Evolutionary conservation across 2,329 filamentous ascomycete species (phyloP).

Genomic region (Diaporthe citri): DNA sequence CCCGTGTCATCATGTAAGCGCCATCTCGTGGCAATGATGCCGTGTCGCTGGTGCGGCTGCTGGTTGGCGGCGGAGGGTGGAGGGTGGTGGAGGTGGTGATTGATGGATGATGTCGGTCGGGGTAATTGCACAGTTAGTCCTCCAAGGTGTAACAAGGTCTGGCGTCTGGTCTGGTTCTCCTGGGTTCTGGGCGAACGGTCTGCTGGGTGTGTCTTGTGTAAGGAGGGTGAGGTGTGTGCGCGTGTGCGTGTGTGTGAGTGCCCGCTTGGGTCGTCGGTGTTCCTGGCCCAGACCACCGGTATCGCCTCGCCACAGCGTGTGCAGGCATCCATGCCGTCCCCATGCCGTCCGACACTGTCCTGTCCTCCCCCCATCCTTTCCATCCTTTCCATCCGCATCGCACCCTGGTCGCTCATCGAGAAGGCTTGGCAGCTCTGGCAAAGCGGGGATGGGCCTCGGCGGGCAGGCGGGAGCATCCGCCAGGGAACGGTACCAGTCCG

Average conservation of each 20-base stretch:
- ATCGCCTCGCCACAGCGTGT: slow-evolving; percentile 23
- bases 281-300: slow-evolving; percentile 27
- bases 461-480: slow-evolving; percentile 25
- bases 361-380: background rate
- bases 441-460: slow-evolving; percentile 15
- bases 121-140: background rate
- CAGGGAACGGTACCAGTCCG: background rate
- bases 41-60: slow-evolving; percentile 21
- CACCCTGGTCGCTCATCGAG: background rate
- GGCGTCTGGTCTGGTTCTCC: background rate
- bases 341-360: slow-evolving; percentile 2
- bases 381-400: background rate
- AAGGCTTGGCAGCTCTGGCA: slow-evolving; percentile 3
- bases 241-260: background rate
- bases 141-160: slow-evolving; percentile 25
- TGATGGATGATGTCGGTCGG: slow-evolving; percentile 1
- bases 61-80: slow-evolving; percentile 6
- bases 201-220: background rate
- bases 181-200: background rate
- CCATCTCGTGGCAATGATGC: slow-evolving; percentile 30
- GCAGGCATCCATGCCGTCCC: slow-evolving; percentile 25
- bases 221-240: background rate
- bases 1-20: slow-evolving; percentile 34
- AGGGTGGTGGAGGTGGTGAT: slow-evolving; percentile 16
- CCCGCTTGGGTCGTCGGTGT: slow-evolving; percentile 7